Evolutionary conservation across 495 filamentous ascomycete species (phyloP).

Genomic region (Aspergillus baeticus): DNA sequence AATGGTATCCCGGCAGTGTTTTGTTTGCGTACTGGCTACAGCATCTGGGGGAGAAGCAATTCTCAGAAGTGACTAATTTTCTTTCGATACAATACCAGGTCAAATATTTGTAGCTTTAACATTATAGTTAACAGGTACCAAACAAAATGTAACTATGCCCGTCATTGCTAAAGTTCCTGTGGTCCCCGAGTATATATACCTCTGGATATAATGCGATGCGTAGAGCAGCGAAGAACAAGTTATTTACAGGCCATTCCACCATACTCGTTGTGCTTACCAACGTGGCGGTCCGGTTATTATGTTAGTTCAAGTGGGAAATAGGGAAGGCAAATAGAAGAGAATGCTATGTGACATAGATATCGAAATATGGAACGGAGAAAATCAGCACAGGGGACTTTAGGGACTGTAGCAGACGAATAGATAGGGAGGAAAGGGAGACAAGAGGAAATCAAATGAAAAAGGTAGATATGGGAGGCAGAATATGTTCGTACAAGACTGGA

Average conservation of each 20-base stretch:
- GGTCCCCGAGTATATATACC: background rate
- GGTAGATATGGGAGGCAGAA: conserved; percentile 14
- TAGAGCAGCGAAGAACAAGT: background rate
- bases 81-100: no score
- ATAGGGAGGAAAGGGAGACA: conserved; percentile 2
- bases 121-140: no score
- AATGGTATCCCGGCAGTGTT: no score
- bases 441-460: conserved; percentile 1
- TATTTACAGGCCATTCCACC: conserved; percentile 16
- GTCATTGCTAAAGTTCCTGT: background rate
- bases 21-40: no score
- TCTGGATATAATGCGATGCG: conserved; percentile 1
- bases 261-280: background rate
- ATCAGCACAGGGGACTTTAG: background rate
- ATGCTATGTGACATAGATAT: background rate
- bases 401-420: background rate
- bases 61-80: no score
- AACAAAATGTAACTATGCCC: no score
- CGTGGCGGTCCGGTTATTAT: background rate
- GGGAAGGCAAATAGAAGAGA: background rate
- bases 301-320: background rate
- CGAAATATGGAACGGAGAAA: background rate
- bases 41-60: no score
- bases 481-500: background rate
- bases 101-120: no score